These are phyloP conservation scores for Waltiozyma sp. DNA, from an alignment of 1,139 yeast genomes.

Conservation along the genomic window DNA sequence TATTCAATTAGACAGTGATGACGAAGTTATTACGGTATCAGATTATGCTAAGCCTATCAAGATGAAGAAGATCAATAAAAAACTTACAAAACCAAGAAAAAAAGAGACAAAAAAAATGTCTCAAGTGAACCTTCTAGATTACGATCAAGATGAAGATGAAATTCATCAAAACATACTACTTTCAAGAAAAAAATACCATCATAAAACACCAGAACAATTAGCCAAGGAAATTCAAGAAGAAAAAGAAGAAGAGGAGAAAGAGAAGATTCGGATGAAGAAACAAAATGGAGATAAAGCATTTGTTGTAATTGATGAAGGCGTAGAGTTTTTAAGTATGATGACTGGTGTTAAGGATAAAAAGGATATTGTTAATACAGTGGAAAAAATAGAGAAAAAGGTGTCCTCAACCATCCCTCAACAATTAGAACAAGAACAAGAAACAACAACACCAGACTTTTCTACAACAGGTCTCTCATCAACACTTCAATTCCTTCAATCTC, in stretches of 20 bases:
- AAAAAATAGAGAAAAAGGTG: not conserved
- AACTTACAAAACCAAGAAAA: slow-evolving; percentile 5
- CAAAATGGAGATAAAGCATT: slow-evolving; percentile 9
- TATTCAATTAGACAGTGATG: slow-evolving; percentile 9
- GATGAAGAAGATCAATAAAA: slow-evolving; percentile 35
- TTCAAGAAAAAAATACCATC: too few relatives aligned
- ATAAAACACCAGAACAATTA: slow-evolving; percentile 34
- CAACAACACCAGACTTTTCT: not conserved
- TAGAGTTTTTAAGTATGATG: slow-evolving; percentile 22
- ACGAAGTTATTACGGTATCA: slow-evolving; percentile 9
- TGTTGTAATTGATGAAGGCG: slow-evolving; percentile 45
- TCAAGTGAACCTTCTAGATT: slow-evolving; percentile 10
- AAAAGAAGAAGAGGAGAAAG: slow-evolving; percentile 13
- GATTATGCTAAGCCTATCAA: slow-evolving; percentile 28
- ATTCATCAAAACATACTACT: too few relatives aligned
- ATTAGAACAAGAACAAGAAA: not conserved
- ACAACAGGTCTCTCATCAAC: slow-evolving; percentile 36
- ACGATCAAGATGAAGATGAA: slow-evolving; percentile 7
- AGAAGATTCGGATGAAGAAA: not conserved
- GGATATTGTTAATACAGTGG: not conserved
- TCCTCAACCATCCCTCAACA: not conserved
- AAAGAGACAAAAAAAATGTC: not conserved
- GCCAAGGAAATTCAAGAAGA: slow-evolving; percentile 36
- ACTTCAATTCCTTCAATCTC: slow-evolving; percentile 38
- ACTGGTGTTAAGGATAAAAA: too few relatives aligned